Evolutionary conservation across 495 filamentous ascomycete genomes (phyloP).

Genomic region (Stereocaulon alpinum): DNA sequence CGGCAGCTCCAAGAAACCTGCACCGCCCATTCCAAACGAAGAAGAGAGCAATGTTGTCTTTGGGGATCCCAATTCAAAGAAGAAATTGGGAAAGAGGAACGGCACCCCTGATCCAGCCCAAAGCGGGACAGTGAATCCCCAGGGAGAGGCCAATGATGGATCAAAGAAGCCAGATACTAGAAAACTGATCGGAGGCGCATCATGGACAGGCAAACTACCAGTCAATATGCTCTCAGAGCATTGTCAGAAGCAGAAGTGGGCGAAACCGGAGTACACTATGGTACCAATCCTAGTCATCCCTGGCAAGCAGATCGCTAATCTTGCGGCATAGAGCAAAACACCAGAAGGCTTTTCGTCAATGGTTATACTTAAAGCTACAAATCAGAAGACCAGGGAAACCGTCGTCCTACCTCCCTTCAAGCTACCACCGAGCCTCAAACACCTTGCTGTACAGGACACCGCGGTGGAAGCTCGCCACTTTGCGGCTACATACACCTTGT

Average conservation of each 20-base stretch:
- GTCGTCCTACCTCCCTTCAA: conserved; percentile 68
- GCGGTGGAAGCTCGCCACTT: conserved; percentile 87
- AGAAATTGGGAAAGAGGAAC: conserved; percentile 28
- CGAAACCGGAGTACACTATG: conserved; percentile 84
- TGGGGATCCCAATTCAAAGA: conserved; percentile 48
- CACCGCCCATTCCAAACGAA: conserved; percentile 11
- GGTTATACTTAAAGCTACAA: conserved; percentile 65
- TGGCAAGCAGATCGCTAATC: conserved; percentile 5
- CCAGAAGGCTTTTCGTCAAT: conserved; percentile 61
- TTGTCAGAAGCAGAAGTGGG: conserved; percentile 91
- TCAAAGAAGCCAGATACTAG: conserved; percentile 73
- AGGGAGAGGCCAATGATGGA: conserved; percentile 38
- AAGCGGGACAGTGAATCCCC: conserved; percentile 29
- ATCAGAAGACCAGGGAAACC: conserved; percentile 72
- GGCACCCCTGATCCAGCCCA: conserved; percentile 33
- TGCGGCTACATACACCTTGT: conserved; percentile 81
- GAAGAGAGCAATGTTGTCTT: conserved; percentile 61
- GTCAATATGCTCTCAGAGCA: conserved; percentile 89
- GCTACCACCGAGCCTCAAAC: conserved; percentile 60
- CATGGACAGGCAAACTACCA: conserved; percentile 95
- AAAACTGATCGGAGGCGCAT: conserved; percentile 83
- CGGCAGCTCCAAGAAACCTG: conserved; percentile 19
- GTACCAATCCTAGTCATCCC: conserved; percentile 24
- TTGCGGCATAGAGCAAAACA: conserved; percentile 33
- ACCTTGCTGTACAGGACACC: conserved; percentile 57